Percentiles rank a stretch among this genome's conserved stretches.
phyloP scores from a whole-genome alignment of 225 moss, liverwort and hornwort genomes.

The Neckera pumila region DNA sequence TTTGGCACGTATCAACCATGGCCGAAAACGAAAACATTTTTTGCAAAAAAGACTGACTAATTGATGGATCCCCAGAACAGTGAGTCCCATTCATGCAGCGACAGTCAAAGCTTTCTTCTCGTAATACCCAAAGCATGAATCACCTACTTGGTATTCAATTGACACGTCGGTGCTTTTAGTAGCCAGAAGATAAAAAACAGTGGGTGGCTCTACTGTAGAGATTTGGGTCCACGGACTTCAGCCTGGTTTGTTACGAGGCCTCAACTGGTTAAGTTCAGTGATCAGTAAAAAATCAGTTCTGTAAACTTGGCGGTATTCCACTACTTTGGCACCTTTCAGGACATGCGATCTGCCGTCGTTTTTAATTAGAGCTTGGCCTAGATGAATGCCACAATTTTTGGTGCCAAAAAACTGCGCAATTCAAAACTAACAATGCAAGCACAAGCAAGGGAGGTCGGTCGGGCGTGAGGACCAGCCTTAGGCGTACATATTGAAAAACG shows the following conservation, averaged over 20 bases:
- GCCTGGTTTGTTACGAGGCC: background rate
- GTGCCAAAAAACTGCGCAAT: background rate
- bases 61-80: background rate
- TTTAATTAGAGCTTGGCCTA: background rate
- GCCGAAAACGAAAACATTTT: background rate
- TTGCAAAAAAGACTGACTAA: background rate
- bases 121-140: background rate
- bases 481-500: background rate
- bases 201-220: background rate
- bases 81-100: background rate
- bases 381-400: background rate
- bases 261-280: no score
- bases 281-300: background rate
- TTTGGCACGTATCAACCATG: background rate
- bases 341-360: background rate
- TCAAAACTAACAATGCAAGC: background rate
- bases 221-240: background rate
- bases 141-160: background rate
- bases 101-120: background rate
- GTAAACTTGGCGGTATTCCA: background rate
- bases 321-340: background rate
- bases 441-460: background rate
- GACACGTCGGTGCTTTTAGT: background rate
- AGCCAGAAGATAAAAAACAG: background rate
- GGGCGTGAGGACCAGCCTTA: background rate